Base-by-base conservation (phyloP, 805 yeast genomes). In the Wickerhamiella hasegawae region DNA sequence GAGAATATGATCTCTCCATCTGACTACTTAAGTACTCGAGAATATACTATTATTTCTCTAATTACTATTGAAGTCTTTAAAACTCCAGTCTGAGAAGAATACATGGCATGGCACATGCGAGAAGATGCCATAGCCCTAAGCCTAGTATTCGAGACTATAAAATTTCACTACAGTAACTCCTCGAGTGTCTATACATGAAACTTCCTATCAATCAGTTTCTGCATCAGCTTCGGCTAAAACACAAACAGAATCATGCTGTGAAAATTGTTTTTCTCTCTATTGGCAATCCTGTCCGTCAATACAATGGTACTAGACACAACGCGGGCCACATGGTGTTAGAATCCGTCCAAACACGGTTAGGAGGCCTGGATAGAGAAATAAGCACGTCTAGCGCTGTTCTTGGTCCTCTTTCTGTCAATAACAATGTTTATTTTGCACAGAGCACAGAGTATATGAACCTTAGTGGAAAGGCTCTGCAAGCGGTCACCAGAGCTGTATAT, bases 261-360 rank as follows among this genome's bases (percentile, higher is more conserved):
- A 40, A 40, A 14, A 33, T 48, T 15, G 27, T 45, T 3, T 34
- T 43, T 28, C 24, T 53, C 6, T 73, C 82, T 0, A 57, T 83
- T 2, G 94, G 94, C 1, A 83, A 83, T 47, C 94, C 94, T 1
- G 80, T 74, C 37, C 65, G 71, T 0, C 55, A 62, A 33, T 80
- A 66, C 45, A 54, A 56, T 5, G 61, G 63, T 5, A 78, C 93
- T 0, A 60, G 93, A 24, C 95, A 83, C 49, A 81, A 76, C 40
- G 81, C 75, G 0, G 95, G 94, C 1, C 80, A 79, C 42, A 51
- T 64, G 33, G 51, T 73, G 25, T 55, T 73, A 26, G 25, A 33
- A 30, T 28, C 18, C 8, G 40, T 25, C 10, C 18, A 29, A 10
- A 37, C 43, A 8, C 40, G 30, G 16, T 38, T 39, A 21, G 33